Percentiles rank a stretch among this genome's conserved stretches.
Conservation (phyloP, 306 rosid genomes). For the Dryas octopetala region DNA sequence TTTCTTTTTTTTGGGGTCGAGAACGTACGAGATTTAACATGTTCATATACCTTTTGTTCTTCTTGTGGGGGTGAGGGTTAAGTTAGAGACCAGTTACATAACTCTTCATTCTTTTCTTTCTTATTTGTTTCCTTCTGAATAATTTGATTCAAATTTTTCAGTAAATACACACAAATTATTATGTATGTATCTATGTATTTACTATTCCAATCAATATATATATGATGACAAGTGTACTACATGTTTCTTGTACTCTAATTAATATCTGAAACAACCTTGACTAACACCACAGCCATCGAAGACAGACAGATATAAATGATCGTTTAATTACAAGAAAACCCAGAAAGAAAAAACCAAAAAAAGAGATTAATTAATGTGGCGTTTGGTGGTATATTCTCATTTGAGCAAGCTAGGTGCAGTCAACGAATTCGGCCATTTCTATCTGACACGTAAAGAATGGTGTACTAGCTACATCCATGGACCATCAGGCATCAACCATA, state of each 20-base stretch:
- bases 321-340: not conserved
- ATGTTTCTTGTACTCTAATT: not conserved
- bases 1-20: constrained; percentile 21
- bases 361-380: not conserved
- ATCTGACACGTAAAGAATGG: constrained; percentile 58
- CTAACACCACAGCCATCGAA: not conserved
- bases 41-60: constrained; percentile 59
- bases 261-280: constrained; percentile 20
- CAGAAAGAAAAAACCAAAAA: constrained; percentile 19
- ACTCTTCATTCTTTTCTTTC: constrained; percentile 45
- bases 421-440: constrained; percentile 64
- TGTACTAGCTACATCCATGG: not conserved
- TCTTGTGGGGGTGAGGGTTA: constrained; percentile 34
- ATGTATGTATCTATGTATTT: not conserved
- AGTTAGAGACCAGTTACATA: not conserved
- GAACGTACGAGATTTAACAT: constrained; percentile 38
- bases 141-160: constrained; percentile 36
- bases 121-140: constrained; percentile 39
- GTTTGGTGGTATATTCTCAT: constrained; percentile 27
- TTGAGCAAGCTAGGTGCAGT: constrained; percentile 27
- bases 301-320: constrained; percentile 13
- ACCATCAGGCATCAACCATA: constrained; percentile 5
- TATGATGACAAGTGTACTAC: not conserved
- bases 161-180: constrained; percentile 36
- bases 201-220: not conserved